Evolutionary conservation across 2,329 filamentous ascomycete species (phyloP).

Genomic region (Aspergillus unguis): DNA sequence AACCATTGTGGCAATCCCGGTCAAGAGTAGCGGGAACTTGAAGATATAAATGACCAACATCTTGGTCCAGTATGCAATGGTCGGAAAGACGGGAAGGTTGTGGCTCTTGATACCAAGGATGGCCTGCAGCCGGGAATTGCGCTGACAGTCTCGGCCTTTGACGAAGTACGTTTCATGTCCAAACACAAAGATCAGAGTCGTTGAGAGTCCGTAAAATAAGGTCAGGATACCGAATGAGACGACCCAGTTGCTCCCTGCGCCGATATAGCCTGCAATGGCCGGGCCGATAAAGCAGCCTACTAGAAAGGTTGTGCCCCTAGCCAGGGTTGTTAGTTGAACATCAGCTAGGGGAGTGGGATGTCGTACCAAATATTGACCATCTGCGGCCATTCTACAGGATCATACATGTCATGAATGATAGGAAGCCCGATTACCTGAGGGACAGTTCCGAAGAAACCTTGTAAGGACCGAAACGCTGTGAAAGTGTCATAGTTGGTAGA

Average conservation of each 20-base stretch:
- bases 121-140: conserved; percentile 20
- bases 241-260: conserved; percentile 31
- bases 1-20: conserved; percentile 33
- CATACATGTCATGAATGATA: conserved; percentile 41
- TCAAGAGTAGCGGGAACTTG: conserved; percentile 30
- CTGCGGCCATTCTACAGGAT: conserved; percentile 32
- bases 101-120: conserved; percentile 34
- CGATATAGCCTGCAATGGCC: conserved; percentile 37
- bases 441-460: conserved; percentile 38
- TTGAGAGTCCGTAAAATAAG: conserved; percentile 36
- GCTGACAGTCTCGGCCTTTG: conserved; percentile 9
- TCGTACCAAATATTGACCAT: conserved; percentile 39
- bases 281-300: conserved; percentile 39
- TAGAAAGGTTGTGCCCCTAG: conserved; percentile 36
- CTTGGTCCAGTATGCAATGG: conserved; percentile 24
- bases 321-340: conserved; percentile 2
- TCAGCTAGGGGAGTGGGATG: neutral
- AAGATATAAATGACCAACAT: conserved; percentile 28
- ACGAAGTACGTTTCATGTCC: conserved; percentile 36
- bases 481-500: conserved; percentile 40
- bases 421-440: conserved; percentile 41
- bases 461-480: conserved; percentile 37
- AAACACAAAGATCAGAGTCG: conserved; percentile 31
- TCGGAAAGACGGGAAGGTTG: conserved; percentile 23
- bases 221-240: conserved; percentile 35